phyloP scores from a whole-genome alignment of 805 yeast genomes.

The Pichia exigua region DNA sequence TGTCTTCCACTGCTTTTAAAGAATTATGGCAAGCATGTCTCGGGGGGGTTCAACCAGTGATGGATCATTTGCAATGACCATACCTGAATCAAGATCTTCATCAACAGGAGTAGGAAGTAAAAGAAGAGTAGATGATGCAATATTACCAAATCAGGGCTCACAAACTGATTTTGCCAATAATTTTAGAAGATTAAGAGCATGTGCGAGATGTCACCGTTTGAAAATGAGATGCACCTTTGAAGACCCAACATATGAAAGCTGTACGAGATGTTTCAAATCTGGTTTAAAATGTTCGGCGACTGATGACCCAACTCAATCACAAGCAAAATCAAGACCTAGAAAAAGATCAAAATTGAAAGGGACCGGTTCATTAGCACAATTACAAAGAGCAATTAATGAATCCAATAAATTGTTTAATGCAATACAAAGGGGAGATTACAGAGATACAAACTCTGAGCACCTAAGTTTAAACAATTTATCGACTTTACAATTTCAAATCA shows the following conservation, averaged over 20 bases:
- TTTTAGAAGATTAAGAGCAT: conserved; percentile 43
- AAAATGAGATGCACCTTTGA: conserved; percentile 47
- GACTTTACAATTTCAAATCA: conserved; percentile 24
- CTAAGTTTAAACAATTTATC: conserved; percentile 16
- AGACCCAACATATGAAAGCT: conserved; percentile 35
- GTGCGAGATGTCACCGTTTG: conserved; percentile 48
- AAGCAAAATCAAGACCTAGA: conserved; percentile 31
- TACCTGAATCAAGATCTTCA: neutral
- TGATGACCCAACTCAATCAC: conserved; percentile 40
- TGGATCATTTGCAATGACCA: neutral
- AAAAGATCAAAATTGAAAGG: conserved; percentile 24
- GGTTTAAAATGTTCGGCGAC: conserved; percentile 42
- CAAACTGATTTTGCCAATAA: conserved; percentile 32
- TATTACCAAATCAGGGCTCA: neutral
- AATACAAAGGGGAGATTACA: conserved; percentile 13
- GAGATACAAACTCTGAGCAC: conserved; percentile 14
- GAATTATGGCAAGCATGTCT: neutral
- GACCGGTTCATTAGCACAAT: conserved; percentile 20
- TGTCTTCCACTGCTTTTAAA: neutral
- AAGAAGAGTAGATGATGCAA: conserved; percentile 1
- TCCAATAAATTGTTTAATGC: conserved; percentile 19
- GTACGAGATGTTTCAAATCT: conserved; percentile 38
- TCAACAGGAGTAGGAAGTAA: neutral
- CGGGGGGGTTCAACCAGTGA: neutral
- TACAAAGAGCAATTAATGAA: conserved; percentile 23